These are phyloP conservation scores for Penicillium flavigenum DNA, from an alignment of 495 filamentous ascomycete species.

Conservation along the genomic window DNA sequence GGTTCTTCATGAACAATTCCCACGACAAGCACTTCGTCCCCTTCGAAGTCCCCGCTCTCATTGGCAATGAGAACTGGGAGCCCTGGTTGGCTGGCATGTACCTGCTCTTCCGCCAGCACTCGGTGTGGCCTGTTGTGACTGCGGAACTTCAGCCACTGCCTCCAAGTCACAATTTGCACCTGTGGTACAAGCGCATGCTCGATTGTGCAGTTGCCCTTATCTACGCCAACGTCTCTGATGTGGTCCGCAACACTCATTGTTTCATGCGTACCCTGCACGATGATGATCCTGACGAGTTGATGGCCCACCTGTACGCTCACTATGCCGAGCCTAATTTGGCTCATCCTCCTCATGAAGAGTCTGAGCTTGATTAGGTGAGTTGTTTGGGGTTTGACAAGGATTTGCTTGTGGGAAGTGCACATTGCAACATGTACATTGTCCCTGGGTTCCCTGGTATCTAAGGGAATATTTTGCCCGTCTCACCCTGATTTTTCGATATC, in stretches of 20 bases:
- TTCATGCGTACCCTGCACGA: background rate
- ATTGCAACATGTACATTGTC: background rate
- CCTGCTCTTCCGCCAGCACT: constrained; percentile 13
- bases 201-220: constrained; percentile 10
- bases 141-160: background rate
- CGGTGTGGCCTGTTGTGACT: constrained; percentile 11
- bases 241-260: constrained; percentile 7
- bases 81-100: constrained; percentile 6
- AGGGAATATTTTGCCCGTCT: background rate
- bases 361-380: background rate
- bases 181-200: constrained; percentile 14
- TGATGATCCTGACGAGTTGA: background rate
- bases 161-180: constrained; percentile 1
- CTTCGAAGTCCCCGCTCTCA: constrained; percentile 2
- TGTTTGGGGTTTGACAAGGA: background rate
- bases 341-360: background rate
- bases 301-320: constrained; percentile 6
- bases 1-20: constrained; percentile 10
- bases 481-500: background rate
- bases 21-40: constrained; percentile 16
- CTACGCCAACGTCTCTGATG: constrained; percentile 11
- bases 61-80: background rate
- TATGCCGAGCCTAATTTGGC: background rate
- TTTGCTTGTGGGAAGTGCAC: background rate
- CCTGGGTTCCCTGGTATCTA: background rate